Percentiles rank a stretch among this genome's conserved stretches.
Conservation (phyloP, 1,284 basidiomycete genomes). For the Tilletia horrida region DNA sequence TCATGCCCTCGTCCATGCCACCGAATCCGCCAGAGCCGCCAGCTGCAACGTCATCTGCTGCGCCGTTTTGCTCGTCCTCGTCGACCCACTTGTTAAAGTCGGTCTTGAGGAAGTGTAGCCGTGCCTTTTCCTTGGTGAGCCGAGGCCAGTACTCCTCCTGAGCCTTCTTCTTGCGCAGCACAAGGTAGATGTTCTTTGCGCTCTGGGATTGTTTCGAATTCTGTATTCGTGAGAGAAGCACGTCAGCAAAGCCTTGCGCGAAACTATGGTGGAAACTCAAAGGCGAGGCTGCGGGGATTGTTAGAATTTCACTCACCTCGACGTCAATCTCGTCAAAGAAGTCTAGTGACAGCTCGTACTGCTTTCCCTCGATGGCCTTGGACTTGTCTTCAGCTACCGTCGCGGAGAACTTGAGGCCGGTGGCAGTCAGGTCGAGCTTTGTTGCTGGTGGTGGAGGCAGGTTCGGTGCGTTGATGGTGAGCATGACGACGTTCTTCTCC, state of each 20-base stretch:
- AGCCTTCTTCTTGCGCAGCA: conserved; percentile 50
- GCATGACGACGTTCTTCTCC: conserved; percentile 53
- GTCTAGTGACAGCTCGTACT: conserved; percentile 50
- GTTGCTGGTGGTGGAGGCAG: conserved; percentile 42
- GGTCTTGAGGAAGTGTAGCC: conserved; percentile 56
- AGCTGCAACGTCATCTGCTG: conserved; percentile 27
- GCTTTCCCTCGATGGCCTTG: conserved; percentile 45
- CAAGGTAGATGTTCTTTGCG: conserved; percentile 50
- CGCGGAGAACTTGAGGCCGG: conserved; percentile 45
- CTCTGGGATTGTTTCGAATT: conserved; percentile 46
- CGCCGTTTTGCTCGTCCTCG: conserved; percentile 54
- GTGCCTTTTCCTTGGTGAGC: conserved; percentile 54
- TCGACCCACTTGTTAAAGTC: conserved; percentile 57
- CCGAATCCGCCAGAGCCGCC: conserved; percentile 21
- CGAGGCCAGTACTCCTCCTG: conserved; percentile 55
- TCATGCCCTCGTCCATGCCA: conserved; percentile 50
- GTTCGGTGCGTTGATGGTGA: conserved; percentile 55
- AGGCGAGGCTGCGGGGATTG: conserved; percentile 60
- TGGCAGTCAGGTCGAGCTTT: conserved; percentile 46
- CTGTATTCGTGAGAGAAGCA: neutral
- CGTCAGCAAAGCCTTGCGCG: conserved; percentile 65
- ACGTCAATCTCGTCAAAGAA: conserved; percentile 53
- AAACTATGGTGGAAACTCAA: conserved; percentile 64
- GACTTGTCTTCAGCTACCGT: conserved; percentile 38
- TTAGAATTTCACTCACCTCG: conserved; percentile 33